phyloP scores from a whole-genome alignment of 2,329 filamentous ascomycete species.

The Fusarium floridanum region DNA sequence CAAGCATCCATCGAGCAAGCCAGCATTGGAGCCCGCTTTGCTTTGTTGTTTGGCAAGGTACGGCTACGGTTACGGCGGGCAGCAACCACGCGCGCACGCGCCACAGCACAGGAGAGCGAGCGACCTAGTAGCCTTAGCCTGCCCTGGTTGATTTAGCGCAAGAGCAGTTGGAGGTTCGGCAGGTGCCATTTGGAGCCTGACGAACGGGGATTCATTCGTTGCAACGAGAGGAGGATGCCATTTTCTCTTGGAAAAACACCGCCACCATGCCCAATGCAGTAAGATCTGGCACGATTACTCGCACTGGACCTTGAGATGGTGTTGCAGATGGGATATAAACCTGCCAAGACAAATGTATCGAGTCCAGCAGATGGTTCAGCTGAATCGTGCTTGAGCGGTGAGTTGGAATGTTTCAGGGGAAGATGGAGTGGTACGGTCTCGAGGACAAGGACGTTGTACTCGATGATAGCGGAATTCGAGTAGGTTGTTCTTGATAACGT shows the following conservation, averaged over 20 bases:
- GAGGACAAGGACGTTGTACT: slow-evolving; percentile 4
- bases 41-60: slow-evolving; percentile 24
- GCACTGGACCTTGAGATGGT: neutral
- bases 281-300: neutral
- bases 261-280: neutral
- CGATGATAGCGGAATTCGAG: neutral
- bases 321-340: neutral
- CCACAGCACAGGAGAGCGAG: slow-evolving; percentile 22
- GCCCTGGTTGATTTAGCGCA: slow-evolving; percentile 23
- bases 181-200: neutral
- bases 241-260: neutral
- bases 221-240: neutral
- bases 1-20: slow-evolving; percentile 8
- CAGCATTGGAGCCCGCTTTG: slow-evolving; percentile 13
- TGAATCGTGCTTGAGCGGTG: slow-evolving; percentile 1
- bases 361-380: neutral
- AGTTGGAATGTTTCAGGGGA: slow-evolving; percentile 1
- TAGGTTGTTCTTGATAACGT: neutral
- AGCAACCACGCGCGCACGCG: slow-evolving; percentile 34
- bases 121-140: neutral
- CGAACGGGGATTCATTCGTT: slow-evolving; percentile 11
- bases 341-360: neutral
- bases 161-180: slow-evolving; percentile 15
- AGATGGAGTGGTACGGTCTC: slow-evolving; percentile 5
- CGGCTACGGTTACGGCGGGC: slow-evolving; percentile 12